These are phyloP conservation scores for Ascochyta koolunga DNA, from an alignment of 2,329 filamentous ascomycete species.

Conservation along the genomic window DNA sequence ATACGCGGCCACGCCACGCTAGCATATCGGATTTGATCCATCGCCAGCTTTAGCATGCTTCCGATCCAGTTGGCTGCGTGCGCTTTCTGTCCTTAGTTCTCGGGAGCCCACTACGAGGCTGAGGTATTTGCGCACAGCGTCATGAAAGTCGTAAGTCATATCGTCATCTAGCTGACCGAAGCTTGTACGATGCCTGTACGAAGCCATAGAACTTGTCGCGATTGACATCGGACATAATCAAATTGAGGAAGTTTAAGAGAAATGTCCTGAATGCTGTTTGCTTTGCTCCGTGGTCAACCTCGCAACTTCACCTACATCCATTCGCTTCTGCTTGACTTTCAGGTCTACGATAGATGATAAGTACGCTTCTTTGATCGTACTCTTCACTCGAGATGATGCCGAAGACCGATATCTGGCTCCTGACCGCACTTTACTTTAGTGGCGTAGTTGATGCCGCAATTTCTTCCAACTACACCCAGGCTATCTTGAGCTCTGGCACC, in stretches of 20 bases:
- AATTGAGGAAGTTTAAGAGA: neutral
- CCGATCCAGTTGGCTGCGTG: neutral
- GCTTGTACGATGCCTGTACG: conserved; percentile 14
- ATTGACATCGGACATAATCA: neutral
- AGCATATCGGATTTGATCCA: conserved; percentile 1
- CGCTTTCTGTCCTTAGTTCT: conserved; percentile 6
- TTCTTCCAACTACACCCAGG: conserved; percentile 10
- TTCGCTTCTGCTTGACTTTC: conserved; percentile 2
- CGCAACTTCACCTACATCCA: neutral
- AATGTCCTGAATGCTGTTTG: neutral
- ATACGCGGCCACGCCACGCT: conserved; percentile 12
- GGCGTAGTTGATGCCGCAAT: conserved; percentile 10
- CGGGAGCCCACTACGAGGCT: neutral
- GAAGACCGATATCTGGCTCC: conserved; percentile 11
- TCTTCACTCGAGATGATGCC: neutral
- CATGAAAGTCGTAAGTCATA: conserved; percentile 11
- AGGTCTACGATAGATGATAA: neutral
- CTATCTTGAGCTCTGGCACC: conserved; percentile 14
- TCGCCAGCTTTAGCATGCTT: neutral
- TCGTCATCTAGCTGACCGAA: neutral
- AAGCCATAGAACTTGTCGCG: conserved; percentile 4
- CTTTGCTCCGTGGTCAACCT: neutral
- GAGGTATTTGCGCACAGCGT: neutral
- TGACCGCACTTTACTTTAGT: conserved; percentile 12
- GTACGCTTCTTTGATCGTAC: neutral